Evolutionary conservation across 208 protist genomes (phyloP), one percentile per base, ranked within the genome.

Genomic region (Acanthamoeba triangularis): DNA sequence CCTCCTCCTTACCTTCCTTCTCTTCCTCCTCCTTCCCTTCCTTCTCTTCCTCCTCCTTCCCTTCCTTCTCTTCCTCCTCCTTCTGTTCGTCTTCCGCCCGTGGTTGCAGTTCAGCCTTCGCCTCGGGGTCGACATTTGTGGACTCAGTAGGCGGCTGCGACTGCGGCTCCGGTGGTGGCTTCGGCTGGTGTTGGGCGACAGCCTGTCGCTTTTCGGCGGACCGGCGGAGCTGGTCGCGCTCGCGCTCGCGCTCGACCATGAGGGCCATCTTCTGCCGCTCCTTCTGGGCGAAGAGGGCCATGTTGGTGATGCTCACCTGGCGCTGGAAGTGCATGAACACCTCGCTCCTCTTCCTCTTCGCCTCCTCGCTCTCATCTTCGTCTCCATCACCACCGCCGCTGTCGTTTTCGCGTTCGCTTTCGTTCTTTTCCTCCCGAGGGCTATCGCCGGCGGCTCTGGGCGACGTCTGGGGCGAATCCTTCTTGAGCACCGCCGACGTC

Each of bases 281-380:
- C 49, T 88, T 56, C 80, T 88, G 80, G 28, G 80, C 80, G 52
- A 88, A 88, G 49, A 88, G 80, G 49, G 80, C 80, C 80, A 88
- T 88, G 80, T 88, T 88, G 23, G 80, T 88, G 80, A 88, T 88
- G 80, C 80, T 88, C 49, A 88, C 80, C 49, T 88, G 80, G 47
- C 80, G 80, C 80, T 88, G 80, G 80, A 88, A 88, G 80, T 88
- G 13, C 3, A 63, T 3, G n/a, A 88, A 88, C 80, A 88, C 80
- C 49, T 88, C 80, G 7, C 6, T 8, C 30, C 65, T 13, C 49
- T 88, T 88, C 80, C 28, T 54, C 23, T 20, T 37, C 13, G 11
- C 30, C 20, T 56, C 49, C 52, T 56, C 49, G 14, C 28, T 37
- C 44, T 78, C 69, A 0, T 14, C 69, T 23, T 23, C 18, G 8